Evolutionary conservation across 2,329 filamentous ascomycete species (phyloP), one percentile per base, ranked within the genome.

Genomic region (Clarireedia hainanense): DNA sequence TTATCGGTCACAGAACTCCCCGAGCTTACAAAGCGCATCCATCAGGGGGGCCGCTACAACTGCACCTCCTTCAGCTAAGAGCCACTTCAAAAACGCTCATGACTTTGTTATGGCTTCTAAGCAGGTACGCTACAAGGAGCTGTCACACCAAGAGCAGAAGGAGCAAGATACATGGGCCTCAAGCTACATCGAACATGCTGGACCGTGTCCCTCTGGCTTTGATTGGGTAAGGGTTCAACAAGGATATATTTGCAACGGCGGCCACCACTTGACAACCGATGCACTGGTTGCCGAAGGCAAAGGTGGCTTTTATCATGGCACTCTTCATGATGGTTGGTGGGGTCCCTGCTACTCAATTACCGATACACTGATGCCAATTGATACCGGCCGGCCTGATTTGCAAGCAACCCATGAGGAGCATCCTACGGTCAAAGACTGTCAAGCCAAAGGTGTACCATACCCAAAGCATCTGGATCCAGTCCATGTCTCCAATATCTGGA

Each of bases 91-190:
- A 17, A 36, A n/a, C 23, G 26, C 49, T 23, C 34, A 47, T 34
- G 56, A 60, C 24, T 17, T 58, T 23, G 24, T 56, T 17, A 64
- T 63, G 61, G 63, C 61, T 2, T 26, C 23, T 2, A 57, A 54
- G 2, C 63, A 65, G 55, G 47, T 56, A 2, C 36, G 40, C 6
- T 56, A 60, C 9, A 24, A 51, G 1, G 46, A 20, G 9, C 47
- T 65, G n/a, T 17, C 50, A 5, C 50, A 43, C 2, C 7, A 51
- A 5, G 61, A 64, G 26, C 55, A 55, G 12, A 27, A 50, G 3
- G 39, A 55, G 23, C 63, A 64, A 59, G 61, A 65, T 20, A 6
- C 42, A 23, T 64, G 62, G 62, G 63, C 57, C 0, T 48, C 51
- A 24, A 6, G 26, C 12, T 50, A 47, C 1, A 55, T 63, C 6